Percentiles rank a stretch among this genome's conserved stretches.
These are phyloP conservation scores for Lippia alba DNA, from an alignment of 305 asterid species.

Conservation along the genomic window DNA sequence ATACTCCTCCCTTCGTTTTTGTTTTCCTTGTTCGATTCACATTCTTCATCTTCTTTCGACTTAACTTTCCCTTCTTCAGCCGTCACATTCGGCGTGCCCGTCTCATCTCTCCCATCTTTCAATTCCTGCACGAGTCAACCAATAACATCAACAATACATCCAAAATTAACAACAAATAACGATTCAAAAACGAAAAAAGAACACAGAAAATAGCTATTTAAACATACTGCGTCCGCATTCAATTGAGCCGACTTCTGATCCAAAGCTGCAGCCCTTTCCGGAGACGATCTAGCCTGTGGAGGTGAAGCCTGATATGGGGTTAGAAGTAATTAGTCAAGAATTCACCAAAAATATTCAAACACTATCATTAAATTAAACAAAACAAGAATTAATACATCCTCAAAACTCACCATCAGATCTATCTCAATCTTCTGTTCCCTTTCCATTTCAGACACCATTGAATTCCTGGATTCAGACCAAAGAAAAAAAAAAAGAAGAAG, in stretches of 20 bases:
- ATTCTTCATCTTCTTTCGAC: conserved; percentile 36
- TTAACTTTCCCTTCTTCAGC: conserved; percentile 48
- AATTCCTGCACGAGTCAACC: conserved; percentile 43
- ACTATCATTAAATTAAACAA: not conserved
- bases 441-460: conserved; percentile 29
- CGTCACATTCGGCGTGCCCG: too few species aligned
- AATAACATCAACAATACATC: not conserved
- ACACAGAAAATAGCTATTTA: not conserved
- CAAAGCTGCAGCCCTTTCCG: conserved; percentile 45
- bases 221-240: conserved; percentile 42
- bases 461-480: conserved; percentile 35
- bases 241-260: conserved; percentile 49
- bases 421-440: conserved; percentile 42
- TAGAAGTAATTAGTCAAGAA: conserved; percentile 27
- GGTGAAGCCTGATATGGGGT: conserved; percentile 65
- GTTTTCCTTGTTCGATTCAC: conserved; percentile 34
- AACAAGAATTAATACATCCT: not conserved
- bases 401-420: conserved; percentile 47
- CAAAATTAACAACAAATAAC: not conserved
- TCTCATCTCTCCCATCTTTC: conserved; percentile 13
- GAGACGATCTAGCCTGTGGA: conserved; percentile 58
- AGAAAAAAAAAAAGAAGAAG: not conserved
- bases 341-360: conserved; percentile 2
- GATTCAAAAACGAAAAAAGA: not conserved
- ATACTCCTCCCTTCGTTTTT: conserved; percentile 47